phyloP scores from a whole-genome alignment of 2,329 filamentous ascomycete species.

The Pseudogymnoascus sp. region DNA sequence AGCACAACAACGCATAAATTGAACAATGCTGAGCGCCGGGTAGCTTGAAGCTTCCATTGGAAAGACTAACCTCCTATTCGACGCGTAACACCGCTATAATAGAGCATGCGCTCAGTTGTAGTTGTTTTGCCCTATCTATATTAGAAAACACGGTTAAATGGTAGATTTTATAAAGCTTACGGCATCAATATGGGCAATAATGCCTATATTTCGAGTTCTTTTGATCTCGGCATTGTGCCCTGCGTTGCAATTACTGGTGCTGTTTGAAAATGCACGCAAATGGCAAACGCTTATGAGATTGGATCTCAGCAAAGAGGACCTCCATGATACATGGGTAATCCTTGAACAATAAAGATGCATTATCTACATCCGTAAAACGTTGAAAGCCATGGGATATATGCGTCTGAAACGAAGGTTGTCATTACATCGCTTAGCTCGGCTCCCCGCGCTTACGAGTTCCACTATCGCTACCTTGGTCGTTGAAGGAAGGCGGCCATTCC shows the following conservation, averaged over 20 bases:
- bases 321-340: not conserved
- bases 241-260: not conserved
- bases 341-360: slow-evolving; percentile 7
- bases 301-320: not conserved
- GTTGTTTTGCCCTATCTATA: slow-evolving; percentile 77
- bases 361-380: not conserved
- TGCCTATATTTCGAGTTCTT: slow-evolving; percentile 87
- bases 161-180: slow-evolving; percentile 32
- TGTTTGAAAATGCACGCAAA: slow-evolving; percentile 7
- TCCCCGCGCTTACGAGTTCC: slow-evolving; percentile 8
- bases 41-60: not conserved
- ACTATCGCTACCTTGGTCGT: slow-evolving; percentile 8
- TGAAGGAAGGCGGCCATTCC: not conserved
- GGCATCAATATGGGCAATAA: slow-evolving; percentile 97
- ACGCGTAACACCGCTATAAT: slow-evolving; percentile 83
- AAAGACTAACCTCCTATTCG: slow-evolving; percentile 59
- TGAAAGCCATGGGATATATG: not conserved
- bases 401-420: slow-evolving; percentile 2
- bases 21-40: not conserved
- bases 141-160: slow-evolving; percentile 6
- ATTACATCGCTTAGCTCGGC: slow-evolving; percentile 4
- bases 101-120: slow-evolving; percentile 98
- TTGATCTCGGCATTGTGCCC: slow-evolving; percentile 27
- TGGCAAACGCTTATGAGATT: not conserved
- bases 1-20: not conserved